Evolutionary conservation across 306 rosid genomes (phyloP), one percentile per base, ranked within the genome.

Genomic region (Casuarina equisetifolia): DNA sequence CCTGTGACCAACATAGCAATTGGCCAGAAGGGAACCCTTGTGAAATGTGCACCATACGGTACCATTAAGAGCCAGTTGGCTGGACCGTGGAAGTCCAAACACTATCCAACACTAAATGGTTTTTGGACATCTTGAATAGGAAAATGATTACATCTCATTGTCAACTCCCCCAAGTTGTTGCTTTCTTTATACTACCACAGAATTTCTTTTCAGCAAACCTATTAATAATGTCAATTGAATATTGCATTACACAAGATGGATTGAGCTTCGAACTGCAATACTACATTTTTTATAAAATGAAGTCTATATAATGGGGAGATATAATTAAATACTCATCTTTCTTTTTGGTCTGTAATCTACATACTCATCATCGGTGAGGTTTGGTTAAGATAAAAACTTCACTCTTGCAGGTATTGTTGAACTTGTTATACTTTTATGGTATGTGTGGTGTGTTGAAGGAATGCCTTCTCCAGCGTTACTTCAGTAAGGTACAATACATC

Each of bases 391-490:
- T 50, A 12, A 72, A 39, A 32, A 62, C 40, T 82, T 25, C 45
- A 59, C 48, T 73, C 58, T 32, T 69, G 75, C 90, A 92, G 97
- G 91, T 92, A n/a, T 82, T 92, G 72, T 55, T 87, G 90, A 92
- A 90, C 71, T 75, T 92, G 69, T 75, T 88, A 11, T 92, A 90
- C 89, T 92, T 90, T 75, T 92, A 92, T 75, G 97, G 97, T 61
- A 92, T 90, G 97, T 89, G 93, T 42, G 83, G 88, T 77, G 81
- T 92, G 58, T 77, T 90, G 82, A 92, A 92, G 92, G 96, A 92
- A 80, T 90, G 96, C 85, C 96, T 92, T 64, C 89, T 92, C 74
- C 93, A 90, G 79, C 96, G 97, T 44, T 90, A 92, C 85, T 92
- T 92, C 77, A 89, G 96, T 69, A 90, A 90, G 93, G 97, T 92